These are phyloP conservation scores for Nannizziopsis barbatae DNA, from an alignment of 2,329 filamentous ascomycete species.

Conservation along the genomic window DNA sequence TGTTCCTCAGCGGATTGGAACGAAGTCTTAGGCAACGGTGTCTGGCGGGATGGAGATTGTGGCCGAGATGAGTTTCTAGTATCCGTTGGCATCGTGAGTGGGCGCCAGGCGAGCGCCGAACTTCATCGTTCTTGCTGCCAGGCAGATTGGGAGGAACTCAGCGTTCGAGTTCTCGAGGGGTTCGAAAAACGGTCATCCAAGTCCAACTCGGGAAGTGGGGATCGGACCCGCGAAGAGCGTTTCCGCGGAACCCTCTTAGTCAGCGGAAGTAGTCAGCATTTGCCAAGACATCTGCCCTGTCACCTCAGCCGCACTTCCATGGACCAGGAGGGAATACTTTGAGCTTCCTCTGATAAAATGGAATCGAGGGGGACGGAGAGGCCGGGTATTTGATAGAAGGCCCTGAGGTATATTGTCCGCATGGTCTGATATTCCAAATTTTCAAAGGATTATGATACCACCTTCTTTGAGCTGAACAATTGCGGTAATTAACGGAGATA, in stretches of 20 bases:
- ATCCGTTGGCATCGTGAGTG: conserved; percentile 10
- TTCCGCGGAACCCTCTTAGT: background rate
- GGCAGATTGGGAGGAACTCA: background rate
- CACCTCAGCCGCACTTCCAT: too few relatives aligned
- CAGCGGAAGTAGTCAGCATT: background rate
- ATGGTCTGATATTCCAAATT: background rate
- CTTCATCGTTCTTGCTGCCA: background rate
- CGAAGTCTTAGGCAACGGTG: background rate
- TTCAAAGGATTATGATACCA: background rate
- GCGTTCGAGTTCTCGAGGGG: background rate
- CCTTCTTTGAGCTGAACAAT: background rate
- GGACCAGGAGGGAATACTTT: too few relatives aligned
- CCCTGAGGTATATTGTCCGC: too few relatives aligned
- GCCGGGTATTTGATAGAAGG: too few relatives aligned
- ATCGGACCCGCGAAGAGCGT: background rate
- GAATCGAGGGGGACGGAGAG: too few relatives aligned
- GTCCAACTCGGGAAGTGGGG: conserved; percentile 7
- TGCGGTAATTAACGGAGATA: background rate
- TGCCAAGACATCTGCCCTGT: too few relatives aligned
- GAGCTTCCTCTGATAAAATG: too few relatives aligned
- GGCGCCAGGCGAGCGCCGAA: background rate
- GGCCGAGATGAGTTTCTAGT: conserved; percentile 3
- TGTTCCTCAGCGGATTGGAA: conserved; percentile 1
- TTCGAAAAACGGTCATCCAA: background rate
- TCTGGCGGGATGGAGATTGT: background rate